Base-by-base conservation (phyloP, 768 basidiomycete genomes). In the Mycena galericulata region DNA sequence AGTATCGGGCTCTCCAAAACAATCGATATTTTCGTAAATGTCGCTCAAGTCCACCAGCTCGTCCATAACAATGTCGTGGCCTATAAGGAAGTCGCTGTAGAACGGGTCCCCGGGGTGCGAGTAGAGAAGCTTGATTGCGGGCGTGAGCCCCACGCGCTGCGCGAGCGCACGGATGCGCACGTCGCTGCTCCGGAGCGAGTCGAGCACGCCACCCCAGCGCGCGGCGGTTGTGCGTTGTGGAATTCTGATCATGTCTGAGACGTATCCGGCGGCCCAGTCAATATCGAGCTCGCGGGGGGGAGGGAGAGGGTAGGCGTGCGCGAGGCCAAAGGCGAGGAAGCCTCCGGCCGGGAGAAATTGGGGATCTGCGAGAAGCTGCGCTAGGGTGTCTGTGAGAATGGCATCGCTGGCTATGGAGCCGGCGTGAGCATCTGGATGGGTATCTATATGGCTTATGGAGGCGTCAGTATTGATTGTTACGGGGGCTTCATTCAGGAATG, bases 311-410 rank as follows among this genome's bases (percentile, higher is more conserved):
- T 56, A 56, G 36, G 24, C 27, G 55, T 56, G 55, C 55, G 55
- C 55, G n/a, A 56, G 55, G 22, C 55, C 40, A 22, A 26, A 34
- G 6, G 40, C 55, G 38, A 56, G 55, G 36, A 56, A 56, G n/a
- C 55, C 55, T 2, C 55, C 55, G 14, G 38, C 4, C 36, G 55
- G 55, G 14, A 56, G 55, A 38, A 56, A 8, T 22, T n/a, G n/a
- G n/a, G 55, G 38, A 34, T 38, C 55, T 5, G 40, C 55, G 3
- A 41, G 38, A 24, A 56, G 38, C 15, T 11, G 7, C 26, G 20
- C 24, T 5, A 56, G 11, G 10, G n/a, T 41, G 22, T 56, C 9
- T n/a, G 40, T 38, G n/a, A 56, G 34, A n/a, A n/a, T 1, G 50
- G 9, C 10, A 8, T 51, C 50, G 7, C 29, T n/a, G 24, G 50